phyloP scores from a whole-genome alignment of 306 rosid species.

The Quercus parvula region DNA sequence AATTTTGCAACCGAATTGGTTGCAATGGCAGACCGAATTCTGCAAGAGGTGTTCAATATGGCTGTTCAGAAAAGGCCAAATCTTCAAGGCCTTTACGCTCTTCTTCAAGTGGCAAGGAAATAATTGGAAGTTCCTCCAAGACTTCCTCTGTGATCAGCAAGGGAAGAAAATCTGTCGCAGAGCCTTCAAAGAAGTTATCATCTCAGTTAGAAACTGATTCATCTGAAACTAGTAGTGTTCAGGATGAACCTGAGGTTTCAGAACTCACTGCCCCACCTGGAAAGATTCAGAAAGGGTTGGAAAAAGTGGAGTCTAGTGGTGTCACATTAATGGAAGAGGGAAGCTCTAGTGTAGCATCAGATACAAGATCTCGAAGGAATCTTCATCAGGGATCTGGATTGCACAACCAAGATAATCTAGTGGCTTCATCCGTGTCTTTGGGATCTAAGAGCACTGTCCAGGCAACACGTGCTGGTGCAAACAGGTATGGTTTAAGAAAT shows the following conservation, averaged over 20 bases:
- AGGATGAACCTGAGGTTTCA: slow-evolving; percentile 63
- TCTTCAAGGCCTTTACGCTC: slow-evolving; percentile 53
- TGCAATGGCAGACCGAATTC: slow-evolving; percentile 71
- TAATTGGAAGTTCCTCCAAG: slow-evolving; percentile 78
- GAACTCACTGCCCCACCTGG: slow-evolving; percentile 44
- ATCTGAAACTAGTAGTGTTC: slow-evolving; percentile 75
- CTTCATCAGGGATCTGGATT: slow-evolving; percentile 55
- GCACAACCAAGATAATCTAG: slow-evolving; percentile 44
- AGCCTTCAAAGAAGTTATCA: slow-evolving; percentile 45
- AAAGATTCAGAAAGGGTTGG: slow-evolving; percentile 45
- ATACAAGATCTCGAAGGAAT: slow-evolving; percentile 50
- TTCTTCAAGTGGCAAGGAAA: slow-evolving; percentile 63
- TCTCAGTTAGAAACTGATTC: slow-evolving; percentile 63
- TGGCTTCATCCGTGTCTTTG: slow-evolving; percentile 17
- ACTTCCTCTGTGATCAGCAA: slow-evolving; percentile 35
- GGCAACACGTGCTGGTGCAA: slow-evolving; percentile 47
- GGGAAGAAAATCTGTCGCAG: slow-evolving; percentile 50
- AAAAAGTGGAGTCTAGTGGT: slow-evolving; percentile 35
- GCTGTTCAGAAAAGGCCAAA: slow-evolving; percentile 57
- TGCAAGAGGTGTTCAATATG: slow-evolving; percentile 51
- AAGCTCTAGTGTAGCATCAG: slow-evolving; percentile 61
- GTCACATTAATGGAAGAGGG: slow-evolving; percentile 50
- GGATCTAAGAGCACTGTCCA: slow-evolving; percentile 44
- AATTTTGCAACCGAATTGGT: slow-evolving; percentile 66
- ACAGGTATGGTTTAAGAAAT: slow-evolving; percentile 76